These are phyloP conservation scores for Emergomyces orientalis DNA, from an alignment of 2,329 filamentous ascomycete genomes.

Conservation along the genomic window DNA sequence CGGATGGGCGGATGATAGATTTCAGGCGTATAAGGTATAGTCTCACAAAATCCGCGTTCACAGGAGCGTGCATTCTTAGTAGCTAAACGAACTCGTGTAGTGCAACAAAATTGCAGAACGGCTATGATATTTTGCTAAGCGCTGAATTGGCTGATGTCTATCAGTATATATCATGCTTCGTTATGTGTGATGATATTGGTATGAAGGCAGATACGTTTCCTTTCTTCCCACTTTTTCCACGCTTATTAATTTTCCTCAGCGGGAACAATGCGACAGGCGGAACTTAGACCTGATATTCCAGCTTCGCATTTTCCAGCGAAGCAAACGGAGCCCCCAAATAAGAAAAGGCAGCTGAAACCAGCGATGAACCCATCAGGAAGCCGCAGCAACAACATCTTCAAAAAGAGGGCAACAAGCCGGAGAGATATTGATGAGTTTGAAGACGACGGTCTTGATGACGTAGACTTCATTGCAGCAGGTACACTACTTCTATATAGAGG, in stretches of 20 bases:
- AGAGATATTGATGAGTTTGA: slow-evolving; percentile 42
- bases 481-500: slow-evolving; percentile 11
- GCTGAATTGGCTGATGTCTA: slow-evolving; percentile 47
- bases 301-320: slow-evolving; percentile 34
- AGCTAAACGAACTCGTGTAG: slow-evolving; percentile 35
- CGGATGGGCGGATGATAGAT: slow-evolving; percentile 59
- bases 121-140: slow-evolving; percentile 52
- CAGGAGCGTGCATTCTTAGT: neutral
- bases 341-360: neutral
- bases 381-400: slow-evolving; percentile 17
- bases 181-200: slow-evolving; percentile 81
- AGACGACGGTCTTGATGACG: slow-evolving; percentile 45
- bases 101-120: slow-evolving; percentile 54
- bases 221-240: neutral
- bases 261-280: slow-evolving; percentile 47
- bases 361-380: slow-evolving; percentile 15
- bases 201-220: slow-evolving; percentile 17
- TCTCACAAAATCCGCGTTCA: neutral
- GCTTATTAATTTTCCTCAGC: slow-evolving; percentile 32
- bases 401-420: slow-evolving; percentile 8
- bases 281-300: slow-evolving; percentile 43
- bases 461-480: slow-evolving; percentile 42
- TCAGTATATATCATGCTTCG: slow-evolving; percentile 55
- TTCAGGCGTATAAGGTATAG: slow-evolving; percentile 52
- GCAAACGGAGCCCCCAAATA: slow-evolving; percentile 2